phyloP scores from a whole-genome alignment of 2,329 filamentous ascomycete species.

The Sporothrix sp. region DNA sequence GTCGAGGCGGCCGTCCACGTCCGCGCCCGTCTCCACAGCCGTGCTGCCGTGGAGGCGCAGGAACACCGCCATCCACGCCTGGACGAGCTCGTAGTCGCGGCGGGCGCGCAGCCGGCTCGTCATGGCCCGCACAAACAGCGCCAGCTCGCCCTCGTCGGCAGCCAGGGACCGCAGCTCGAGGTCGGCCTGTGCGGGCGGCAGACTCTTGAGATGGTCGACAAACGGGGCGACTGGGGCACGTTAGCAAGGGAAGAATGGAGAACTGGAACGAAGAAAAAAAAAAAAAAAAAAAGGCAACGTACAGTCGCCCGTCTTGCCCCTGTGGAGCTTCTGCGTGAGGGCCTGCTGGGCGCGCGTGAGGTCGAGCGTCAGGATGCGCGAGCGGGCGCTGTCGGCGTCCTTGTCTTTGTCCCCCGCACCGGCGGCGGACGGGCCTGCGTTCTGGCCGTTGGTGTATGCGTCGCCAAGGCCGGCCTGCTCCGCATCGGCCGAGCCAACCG shows the following conservation, averaged over 20 bases:
- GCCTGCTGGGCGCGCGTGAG: conserved; percentile 45
- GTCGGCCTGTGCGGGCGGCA: conserved; percentile 79
- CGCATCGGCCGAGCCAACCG: conserved; percentile 14
- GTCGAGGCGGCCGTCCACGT: conserved; percentile 24
- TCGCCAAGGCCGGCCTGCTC: conserved; percentile 7
- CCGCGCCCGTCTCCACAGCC: background rate
- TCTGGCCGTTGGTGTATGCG: conserved; percentile 16
- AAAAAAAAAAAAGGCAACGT: conserved; percentile 23
- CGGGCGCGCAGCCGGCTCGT: conserved; percentile 58
- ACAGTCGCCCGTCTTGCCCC: conserved; percentile 51
- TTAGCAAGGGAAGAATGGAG: background rate
- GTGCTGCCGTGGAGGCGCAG: conserved; percentile 56
- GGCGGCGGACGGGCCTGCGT: background rate
- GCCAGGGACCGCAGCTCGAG: conserved; percentile 75
- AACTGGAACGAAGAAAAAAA: background rate
- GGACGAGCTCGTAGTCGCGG: conserved; percentile 83
- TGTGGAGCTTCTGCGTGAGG: conserved; percentile 48
- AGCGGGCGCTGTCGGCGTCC: conserved; percentile 27
- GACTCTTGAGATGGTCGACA: conserved; percentile 66
- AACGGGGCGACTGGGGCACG: conserved; percentile 46
- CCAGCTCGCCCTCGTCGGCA: conserved; percentile 53
- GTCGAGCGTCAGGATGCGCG: conserved; percentile 61
- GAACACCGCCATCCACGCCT: conserved; percentile 97
- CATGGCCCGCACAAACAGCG: conserved; percentile 71
- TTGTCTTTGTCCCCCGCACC: background rate